Base-by-base conservation (phyloP, 805 yeast genomes). In the Ogataea philodendri region DNA sequence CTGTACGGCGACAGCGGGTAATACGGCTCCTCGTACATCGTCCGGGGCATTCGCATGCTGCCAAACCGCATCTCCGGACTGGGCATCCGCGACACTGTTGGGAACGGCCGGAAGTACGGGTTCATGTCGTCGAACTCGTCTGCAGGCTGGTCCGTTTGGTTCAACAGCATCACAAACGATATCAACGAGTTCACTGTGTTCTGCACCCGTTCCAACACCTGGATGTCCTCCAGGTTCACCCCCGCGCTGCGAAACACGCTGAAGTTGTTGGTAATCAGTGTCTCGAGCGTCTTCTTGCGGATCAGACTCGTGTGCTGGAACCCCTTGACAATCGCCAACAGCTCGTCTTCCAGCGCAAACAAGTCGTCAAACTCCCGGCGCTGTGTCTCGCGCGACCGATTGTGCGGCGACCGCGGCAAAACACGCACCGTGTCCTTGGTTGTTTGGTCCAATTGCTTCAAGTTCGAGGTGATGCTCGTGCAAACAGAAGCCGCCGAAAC, bases 201-300 rank as follows among this genome's bases (percentile, higher is more conserved):
- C 36, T 65, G 69, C 48, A 64, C 54, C 34, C 48, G 51, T n/a
- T 57, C 45, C 30, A 54, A 57, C 3, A 62, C 31, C 6, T 44
- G 45, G 5, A 51, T 29, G 9, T 58, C 46, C 1, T 60, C 51
- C 3, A 41, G 24, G n/a, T 42, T 46, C 15, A 44, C 35, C 11
- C 45, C 35, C 9, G 30, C 22, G 30, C 45, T 35, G 25, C 41
- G 44, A 28, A 47, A 41, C 19, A 50, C 27, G n/a, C 35, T 22
- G 32, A 50, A 50, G 8, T 42, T 36, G 34, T 35, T 42, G 19
- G 18, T 11, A 6, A 48, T 40, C 20, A 46, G 31, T 15, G 34
- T 42, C n/a, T 26, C 43, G 13, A 50, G 17, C 22, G 39, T 13
- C 17, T 33, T 33, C 30, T 35, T 42, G 25, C 39, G 43, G 13